Base-by-base conservation (phyloP, 164 flowering plant species). In the Magnolia changhungtana region DNA sequence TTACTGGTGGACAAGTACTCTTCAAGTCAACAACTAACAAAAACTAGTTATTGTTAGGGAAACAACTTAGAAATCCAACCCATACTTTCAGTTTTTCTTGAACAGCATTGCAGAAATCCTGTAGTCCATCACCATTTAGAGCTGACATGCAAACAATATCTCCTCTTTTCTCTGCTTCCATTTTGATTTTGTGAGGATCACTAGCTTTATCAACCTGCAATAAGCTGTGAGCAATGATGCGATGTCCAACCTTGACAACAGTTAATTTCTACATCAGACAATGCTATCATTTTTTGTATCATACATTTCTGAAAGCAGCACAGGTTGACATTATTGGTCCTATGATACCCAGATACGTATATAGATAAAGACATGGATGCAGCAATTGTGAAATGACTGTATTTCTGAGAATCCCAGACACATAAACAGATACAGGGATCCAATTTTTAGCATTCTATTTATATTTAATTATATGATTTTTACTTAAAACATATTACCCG, bases 71-170 rank as follows among this genome's bases (percentile, higher is more conserved):
- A 23, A 24, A 55, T 69, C n/a, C 18, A n/a, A 64, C 1, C 67
- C 20, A 10, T 37, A 90, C 96, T 92, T 88, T 92, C 70, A 92
- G 75, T 81, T 88, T 92, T 69, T 82, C 88, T 79, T 90, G 92
- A 76, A 95, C 90, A 37, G 91, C 93, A 83, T 87, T 76, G 78
- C 95, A 89, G 78, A 93, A 92, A 58, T 90, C 92, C 58, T 87
- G 79, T 71, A 95, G 77, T 55, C 96, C 97, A 61, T 88, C 90
- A 63, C 94, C 96, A 79, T 27, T 89, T 74, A 93, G 70, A 59
- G 99, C 98, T 81, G 97, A 95, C 66, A 89, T 78, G 81, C 98
- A 95, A 75, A 91, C 80, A 63, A 86, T 88, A 81, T 91, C 90
- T 50, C 87, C 89, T 75, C 87, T 88, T 80, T 77, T 72, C 61